phyloP scores from a whole-genome alignment of 2,329 filamentous ascomycete genomes.

The Leptographium radiaticola region DNA sequence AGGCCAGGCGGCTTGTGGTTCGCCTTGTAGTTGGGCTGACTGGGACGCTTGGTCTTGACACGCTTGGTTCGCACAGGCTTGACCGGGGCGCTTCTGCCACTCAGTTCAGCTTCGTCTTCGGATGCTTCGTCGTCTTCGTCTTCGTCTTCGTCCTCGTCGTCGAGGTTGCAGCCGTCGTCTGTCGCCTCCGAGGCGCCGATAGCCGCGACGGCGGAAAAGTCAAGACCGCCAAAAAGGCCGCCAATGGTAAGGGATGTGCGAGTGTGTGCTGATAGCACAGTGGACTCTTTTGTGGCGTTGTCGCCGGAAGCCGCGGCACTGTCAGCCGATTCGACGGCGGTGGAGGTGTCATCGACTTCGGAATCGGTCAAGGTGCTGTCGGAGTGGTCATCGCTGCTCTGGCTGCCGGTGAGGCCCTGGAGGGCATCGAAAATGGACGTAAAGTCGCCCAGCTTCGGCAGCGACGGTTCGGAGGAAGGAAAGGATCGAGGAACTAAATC shows the following conservation, averaged over 20 bases:
- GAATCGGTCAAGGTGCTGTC: background rate
- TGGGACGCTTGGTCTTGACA: background rate
- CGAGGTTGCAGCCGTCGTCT: background rate
- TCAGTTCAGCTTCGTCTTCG: background rate
- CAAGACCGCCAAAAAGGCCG: constrained; percentile 8
- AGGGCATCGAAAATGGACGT: constrained; percentile 1
- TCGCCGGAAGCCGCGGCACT: background rate
- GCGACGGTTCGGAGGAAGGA: background rate
- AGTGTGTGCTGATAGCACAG: background rate
- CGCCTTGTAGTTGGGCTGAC: background rate
- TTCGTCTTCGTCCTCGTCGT: background rate
- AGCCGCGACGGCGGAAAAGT: background rate
- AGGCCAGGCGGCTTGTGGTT: background rate
- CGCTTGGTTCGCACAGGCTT: background rate
- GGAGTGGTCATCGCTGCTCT: background rate
- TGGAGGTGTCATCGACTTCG: background rate
- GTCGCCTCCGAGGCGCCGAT: background rate
- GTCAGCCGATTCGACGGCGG: background rate
- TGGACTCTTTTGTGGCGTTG: background rate
- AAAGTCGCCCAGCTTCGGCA: constrained; percentile 10
- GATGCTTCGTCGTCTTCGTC: background rate
- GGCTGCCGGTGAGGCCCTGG: background rate
- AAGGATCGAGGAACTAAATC: background rate
- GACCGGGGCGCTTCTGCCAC: background rate
- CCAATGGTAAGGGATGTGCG: background rate